Base-by-base conservation (phyloP, 192 early-diverging fungal species). In the Podila minutissima region DNA sequence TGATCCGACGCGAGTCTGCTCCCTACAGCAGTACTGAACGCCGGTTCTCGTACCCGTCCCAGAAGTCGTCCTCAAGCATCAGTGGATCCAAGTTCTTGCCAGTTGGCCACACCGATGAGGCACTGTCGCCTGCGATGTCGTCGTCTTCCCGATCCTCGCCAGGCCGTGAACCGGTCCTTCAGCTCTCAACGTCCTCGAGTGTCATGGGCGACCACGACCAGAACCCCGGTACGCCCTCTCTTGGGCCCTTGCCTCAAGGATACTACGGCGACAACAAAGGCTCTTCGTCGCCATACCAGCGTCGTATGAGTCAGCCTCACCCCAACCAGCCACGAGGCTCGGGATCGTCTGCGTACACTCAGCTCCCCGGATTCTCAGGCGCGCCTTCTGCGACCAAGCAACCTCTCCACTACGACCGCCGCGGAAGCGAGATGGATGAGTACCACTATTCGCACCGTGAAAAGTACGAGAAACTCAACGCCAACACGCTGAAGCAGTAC, bases 221-320 rank as follows among this genome's bases (percentile, higher is more conserved):
- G 26, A 68, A 70, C 12, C 24, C 59, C 17, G 55, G 31, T 11
- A 59, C 71, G 3, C 64, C 75, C 20, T 31, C 32, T 8, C 33
- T 68, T n/a, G 31, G 62, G 6, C 26, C 68, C 2, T 32, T 66
- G 15, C 50, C 57, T 19, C 24, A n/a, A 4, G 55, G 57, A 1
- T 66, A 70, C 26, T 81, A 67, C 11, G 75, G 72, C 1, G 77
- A 72, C 3, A 59, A 33, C 20, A 69, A 24, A 19, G 29, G 33
- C n/a, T 46, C 60, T 19, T 32, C 66, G 1, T 37, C 55, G 1
- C 72, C 66, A 13, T 65, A 68, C 58, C 67, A 72, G 62, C 49
- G 77, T 12, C 71, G 77, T 1, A 81, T 81, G 77, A 81, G 77
- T 22, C 77, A 81, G 37, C 77, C 77, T 15, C 71, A 69, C 15